Evolutionary conservation across 169 alveolate genomes (phyloP).

Genomic region (Toxoplasma gondii): DNA sequence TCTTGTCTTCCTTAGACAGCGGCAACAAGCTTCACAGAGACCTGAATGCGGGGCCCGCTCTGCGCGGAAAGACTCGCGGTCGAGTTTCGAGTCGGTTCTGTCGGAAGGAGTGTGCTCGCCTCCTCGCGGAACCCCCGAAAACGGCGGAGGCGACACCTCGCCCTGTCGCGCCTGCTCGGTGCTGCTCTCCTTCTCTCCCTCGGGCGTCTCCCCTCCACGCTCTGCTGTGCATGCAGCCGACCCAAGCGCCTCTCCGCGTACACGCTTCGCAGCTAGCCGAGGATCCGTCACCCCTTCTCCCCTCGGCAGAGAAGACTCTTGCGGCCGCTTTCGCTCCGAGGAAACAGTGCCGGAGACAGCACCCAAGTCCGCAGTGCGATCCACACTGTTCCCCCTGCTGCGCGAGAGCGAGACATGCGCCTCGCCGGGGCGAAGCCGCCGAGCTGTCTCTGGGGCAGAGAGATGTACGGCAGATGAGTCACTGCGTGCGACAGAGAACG

Average conservation of each 20-base stretch:
- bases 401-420: too few relatives aligned
- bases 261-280: neutral
- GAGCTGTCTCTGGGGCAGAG: too few relatives aligned
- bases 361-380: neutral
- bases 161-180: neutral
- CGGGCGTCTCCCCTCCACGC: too few relatives aligned
- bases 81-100: too few relatives aligned
- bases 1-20: neutral
- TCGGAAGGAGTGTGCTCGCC: too few relatives aligned
- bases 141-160: too few relatives aligned
- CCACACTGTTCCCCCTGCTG: neutral
- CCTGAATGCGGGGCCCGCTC: neutral
- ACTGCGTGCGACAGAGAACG: too few relatives aligned
- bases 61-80: neutral
- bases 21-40: neutral
- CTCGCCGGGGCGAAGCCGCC: too few relatives aligned
- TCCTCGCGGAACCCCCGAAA: too few relatives aligned
- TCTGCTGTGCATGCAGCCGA: too few relatives aligned
- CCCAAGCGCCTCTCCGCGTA: neutral
- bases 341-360: neutral
- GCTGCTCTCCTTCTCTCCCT: neutral
- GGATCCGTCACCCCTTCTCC: neutral
- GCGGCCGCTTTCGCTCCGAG: neutral
- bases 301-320: neutral
- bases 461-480: too few relatives aligned